phyloP scores from a whole-genome alignment of 441 rosid species.

The Iberis amara region DNA sequence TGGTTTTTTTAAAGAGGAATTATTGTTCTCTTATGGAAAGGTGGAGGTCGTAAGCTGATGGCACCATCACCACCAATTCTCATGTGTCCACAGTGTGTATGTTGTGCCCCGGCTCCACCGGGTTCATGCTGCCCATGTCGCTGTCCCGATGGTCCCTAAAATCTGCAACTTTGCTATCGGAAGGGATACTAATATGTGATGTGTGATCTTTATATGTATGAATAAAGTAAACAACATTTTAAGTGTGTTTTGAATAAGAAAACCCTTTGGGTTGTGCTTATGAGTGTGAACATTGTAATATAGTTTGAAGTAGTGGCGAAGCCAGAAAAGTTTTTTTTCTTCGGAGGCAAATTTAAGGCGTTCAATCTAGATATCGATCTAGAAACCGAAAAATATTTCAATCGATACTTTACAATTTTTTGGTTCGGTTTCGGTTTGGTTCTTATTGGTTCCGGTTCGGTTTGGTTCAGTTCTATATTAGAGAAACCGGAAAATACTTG shows the following conservation, averaged over 20 bases:
- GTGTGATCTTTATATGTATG: not conserved
- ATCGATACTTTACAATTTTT: too few relatives aligned
- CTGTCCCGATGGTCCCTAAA: slow-evolving; percentile 23
- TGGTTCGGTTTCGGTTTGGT: too few relatives aligned
- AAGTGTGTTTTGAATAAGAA: slow-evolving; percentile 16
- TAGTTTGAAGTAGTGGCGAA: too few relatives aligned
- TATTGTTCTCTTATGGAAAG: slow-evolving; percentile 2
- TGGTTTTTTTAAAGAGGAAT: not conserved
- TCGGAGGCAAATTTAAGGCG: too few relatives aligned
- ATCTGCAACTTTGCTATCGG: not conserved
- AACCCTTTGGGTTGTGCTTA: too few relatives aligned
- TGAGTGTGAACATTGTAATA: too few relatives aligned
- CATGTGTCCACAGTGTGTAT: slow-evolving; percentile 32
- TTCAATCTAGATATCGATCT: too few relatives aligned
- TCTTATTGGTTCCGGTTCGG: too few relatives aligned
- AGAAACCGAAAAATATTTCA: too few relatives aligned
- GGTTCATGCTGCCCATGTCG: slow-evolving; percentile 31
- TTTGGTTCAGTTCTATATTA: too few relatives aligned
- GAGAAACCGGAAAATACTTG: too few relatives aligned
- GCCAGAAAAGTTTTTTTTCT: too few relatives aligned
- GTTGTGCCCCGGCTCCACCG: slow-evolving; percentile 30
- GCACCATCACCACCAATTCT: slow-evolving; percentile 28
- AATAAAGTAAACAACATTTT: slow-evolving; percentile 7
- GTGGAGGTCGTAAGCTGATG: slow-evolving; percentile 33
- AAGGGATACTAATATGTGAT: not conserved